Evolutionary conservation across 495 filamentous ascomycete species (phyloP).

Genomic region (Chaetomium cochliodes): DNA sequence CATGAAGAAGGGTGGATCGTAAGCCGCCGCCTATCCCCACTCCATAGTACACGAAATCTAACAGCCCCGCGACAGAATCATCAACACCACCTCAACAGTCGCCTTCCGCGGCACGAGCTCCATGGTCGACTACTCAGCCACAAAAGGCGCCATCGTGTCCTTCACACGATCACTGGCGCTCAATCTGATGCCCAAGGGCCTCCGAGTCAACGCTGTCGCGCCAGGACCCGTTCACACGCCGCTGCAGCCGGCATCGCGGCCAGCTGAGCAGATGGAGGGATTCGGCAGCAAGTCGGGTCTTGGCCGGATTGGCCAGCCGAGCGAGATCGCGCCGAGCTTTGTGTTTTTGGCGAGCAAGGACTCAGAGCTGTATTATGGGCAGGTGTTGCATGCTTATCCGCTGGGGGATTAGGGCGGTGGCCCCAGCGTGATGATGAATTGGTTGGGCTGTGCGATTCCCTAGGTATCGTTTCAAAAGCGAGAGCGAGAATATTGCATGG

Average conservation of each 20-base stretch:
- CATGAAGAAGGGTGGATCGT: slow-evolving; percentile 53
- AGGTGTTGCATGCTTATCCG: slow-evolving; percentile 49
- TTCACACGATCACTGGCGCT: slow-evolving; percentile 59
- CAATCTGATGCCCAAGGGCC: slow-evolving; percentile 57
- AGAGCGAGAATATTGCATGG: no score
- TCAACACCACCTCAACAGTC: slow-evolving; percentile 59
- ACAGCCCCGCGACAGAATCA: slow-evolving; percentile 45
- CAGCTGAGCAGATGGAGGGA: slow-evolving; percentile 54
- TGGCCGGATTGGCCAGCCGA: slow-evolving; percentile 57
- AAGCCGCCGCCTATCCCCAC: background rate
- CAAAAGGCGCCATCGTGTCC: slow-evolving; percentile 60
- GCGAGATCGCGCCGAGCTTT: slow-evolving; percentile 62
- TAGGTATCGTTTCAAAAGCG: no score
- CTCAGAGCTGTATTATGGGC: slow-evolving; percentile 55
- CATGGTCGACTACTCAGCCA: slow-evolving; percentile 61
- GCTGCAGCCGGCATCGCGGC: slow-evolving; percentile 54
- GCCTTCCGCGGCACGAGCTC: slow-evolving; percentile 53
- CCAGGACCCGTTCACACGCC: slow-evolving; percentile 61
- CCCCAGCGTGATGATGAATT: no score
- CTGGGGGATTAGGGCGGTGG: slow-evolving; percentile 29
- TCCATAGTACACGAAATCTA: background rate
- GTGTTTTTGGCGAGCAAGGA: slow-evolving; percentile 60
- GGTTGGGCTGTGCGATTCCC: no score
- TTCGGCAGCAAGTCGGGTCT: slow-evolving; percentile 49
- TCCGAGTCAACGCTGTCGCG: slow-evolving; percentile 63